Conservation (phyloP, 805 yeast species). For the Pichia deserticola region DNA sequence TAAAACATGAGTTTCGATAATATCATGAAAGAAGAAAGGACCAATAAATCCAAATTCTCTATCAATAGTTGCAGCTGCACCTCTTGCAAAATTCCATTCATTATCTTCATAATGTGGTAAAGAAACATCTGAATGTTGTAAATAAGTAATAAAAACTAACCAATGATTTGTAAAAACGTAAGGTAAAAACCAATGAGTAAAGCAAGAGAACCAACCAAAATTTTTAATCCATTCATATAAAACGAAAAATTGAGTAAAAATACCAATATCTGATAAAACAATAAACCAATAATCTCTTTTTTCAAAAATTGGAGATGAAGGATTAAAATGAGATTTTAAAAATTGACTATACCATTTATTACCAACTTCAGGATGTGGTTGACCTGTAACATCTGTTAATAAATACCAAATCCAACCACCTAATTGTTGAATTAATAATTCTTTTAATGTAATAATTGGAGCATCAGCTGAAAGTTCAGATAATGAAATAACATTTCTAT, state of each 20-base stretch:
- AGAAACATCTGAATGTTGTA: slow-evolving; percentile 74
- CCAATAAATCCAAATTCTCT: slow-evolving; percentile 80
- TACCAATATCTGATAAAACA: slow-evolving; percentile 66
- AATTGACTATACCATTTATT: slow-evolving; percentile 29
- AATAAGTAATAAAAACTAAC: slow-evolving; percentile 79
- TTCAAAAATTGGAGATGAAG: slow-evolving; percentile 68
- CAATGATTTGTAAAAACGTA: slow-evolving; percentile 81
- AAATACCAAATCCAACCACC: slow-evolving; percentile 73
- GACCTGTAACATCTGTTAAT: slow-evolving; percentile 70
- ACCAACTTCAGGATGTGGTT: slow-evolving; percentile 39
- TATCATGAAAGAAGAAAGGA: slow-evolving; percentile 73
- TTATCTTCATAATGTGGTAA: slow-evolving; percentile 73
- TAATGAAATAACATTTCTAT: slow-evolving; percentile 24
- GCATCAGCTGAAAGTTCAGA: slow-evolving; percentile 65
- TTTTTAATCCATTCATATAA: slow-evolving; percentile 53
- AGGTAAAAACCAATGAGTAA: slow-evolving; percentile 69
- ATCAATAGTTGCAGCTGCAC: slow-evolving; percentile 87
- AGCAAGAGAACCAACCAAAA: slow-evolving; percentile 56
- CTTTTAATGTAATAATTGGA: slow-evolving; percentile 55
- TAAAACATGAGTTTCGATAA: slow-evolving; percentile 83
- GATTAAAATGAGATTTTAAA: slow-evolving; percentile 62
- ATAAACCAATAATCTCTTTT: slow-evolving; percentile 65
- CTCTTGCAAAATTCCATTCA: slow-evolving; percentile 82
- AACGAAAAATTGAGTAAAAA: slow-evolving; percentile 42
- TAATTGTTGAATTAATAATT: slow-evolving; percentile 58